These are phyloP conservation scores for Thielaviopsis ethacetica DNA, from an alignment of 2,329 filamentous ascomycete species.

Conservation along the genomic window DNA sequence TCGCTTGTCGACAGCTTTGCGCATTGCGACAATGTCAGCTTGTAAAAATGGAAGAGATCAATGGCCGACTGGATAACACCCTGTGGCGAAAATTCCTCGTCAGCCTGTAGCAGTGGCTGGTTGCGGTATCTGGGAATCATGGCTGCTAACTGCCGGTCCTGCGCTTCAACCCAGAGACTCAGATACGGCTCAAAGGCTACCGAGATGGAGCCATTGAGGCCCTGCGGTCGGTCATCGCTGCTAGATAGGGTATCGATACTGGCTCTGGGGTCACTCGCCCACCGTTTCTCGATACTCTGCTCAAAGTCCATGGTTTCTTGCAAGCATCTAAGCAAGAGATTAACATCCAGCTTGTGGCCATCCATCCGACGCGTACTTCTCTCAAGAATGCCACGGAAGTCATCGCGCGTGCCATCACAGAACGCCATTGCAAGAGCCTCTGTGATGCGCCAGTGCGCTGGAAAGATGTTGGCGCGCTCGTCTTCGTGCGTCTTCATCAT, in stretches of 20 bases:
- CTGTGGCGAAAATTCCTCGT: constrained; percentile 85
- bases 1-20: constrained; percentile 90
- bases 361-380: constrained; percentile 66
- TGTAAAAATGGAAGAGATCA: constrained; percentile 94
- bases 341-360: constrained; percentile 70
- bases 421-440: constrained; percentile 83
- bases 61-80: constrained; percentile 87
- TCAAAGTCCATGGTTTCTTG: constrained; percentile 97
- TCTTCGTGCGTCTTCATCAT: constrained; percentile 93
- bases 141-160: constrained; percentile 70
- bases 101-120: constrained; percentile 61
- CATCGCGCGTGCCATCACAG: constrained; percentile 87
- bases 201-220: constrained; percentile 81
- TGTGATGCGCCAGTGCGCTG: constrained; percentile 72
- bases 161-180: constrained; percentile 91
- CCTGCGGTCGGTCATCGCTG: constrained; percentile 55
- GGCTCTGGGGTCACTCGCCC: constrained; percentile 53
- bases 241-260: constrained; percentile 86
- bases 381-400: constrained; percentile 86
- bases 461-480: constrained; percentile 80
- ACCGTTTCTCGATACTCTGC: constrained; percentile 72
- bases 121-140: constrained; percentile 79
- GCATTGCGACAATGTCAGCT: constrained; percentile 81
- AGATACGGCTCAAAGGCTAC: constrained; percentile 96
- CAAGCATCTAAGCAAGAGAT: constrained; percentile 70